Evolutionary conservation across 169 alveolate genomes (phyloP), one percentile per base, ranked within the genome.

Genomic region (Plasmodium gallinaceum): DNA sequence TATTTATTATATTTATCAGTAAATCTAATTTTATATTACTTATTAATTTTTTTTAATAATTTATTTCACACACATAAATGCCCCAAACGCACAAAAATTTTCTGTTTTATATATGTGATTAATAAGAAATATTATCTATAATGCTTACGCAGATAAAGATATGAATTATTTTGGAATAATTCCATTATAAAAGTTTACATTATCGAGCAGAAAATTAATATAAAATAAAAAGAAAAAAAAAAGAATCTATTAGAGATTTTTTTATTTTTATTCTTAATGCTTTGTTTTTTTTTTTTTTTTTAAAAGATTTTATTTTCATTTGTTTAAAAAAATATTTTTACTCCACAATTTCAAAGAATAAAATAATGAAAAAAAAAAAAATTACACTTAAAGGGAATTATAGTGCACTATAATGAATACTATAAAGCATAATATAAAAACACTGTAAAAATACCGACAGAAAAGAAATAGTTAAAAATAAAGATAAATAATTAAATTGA

Each of bases 31-130:
- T 48, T n/a, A n/a, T n/a, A n/a, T n/a, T 32, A 1, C 39, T 32
- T 32, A 32, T 32, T 32, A 10, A 48, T 48, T 48, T 48, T 48
- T 48, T 60, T 60, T 7, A 60, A 60, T 60, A 60, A 20, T 60
- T 60, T 60, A 16, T 0, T 60, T 60, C 69, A 60, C 69, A 60
- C 69, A 60, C 69, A 60, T 20, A 60, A 60, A 24, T 60, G 69
- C 69, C 69, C 69, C 69, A 60, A 24, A 60, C 69, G 69, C 69
- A 60, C 69, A 60, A 60, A 20, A 20, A 26, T 60, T 60, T 60
- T 60, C 69, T 60, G 18, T 24, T 18, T 18, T 10, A 42, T 45
- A 39, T 39, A 39, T 16, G 10, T 16, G 45, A 1, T 7, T 45
- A 39, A 20, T 60, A 60, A 60, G 39, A 60, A 20, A 60, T 14